Conservation (phyloP, 306 rosid genomes). For the Vigna hirtella region DNA sequence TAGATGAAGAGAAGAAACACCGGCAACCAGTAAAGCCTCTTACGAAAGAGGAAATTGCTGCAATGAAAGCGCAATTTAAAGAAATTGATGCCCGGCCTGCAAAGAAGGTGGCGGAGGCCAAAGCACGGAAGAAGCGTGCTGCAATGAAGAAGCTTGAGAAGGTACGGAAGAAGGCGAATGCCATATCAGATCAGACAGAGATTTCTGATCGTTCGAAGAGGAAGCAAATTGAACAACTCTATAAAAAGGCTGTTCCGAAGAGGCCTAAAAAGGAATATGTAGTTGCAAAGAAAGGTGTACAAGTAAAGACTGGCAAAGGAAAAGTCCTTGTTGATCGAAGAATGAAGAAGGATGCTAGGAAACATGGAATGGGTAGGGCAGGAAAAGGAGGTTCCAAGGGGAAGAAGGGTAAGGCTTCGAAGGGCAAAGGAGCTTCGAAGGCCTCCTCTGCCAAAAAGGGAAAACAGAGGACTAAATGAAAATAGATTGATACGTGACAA, state of each 20-base stretch:
- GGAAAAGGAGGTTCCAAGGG: slow-evolving; percentile 60
- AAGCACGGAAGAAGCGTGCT: slow-evolving; percentile 80
- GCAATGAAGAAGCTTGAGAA: slow-evolving; percentile 89
- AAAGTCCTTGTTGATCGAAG: slow-evolving; percentile 81
- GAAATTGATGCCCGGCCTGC: slow-evolving; percentile 90
- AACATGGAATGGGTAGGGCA: slow-evolving; percentile 51
- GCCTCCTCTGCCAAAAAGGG: slow-evolving; percentile 54
- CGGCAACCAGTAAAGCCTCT: slow-evolving; percentile 73
- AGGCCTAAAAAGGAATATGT: slow-evolving; percentile 86
- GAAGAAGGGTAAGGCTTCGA: slow-evolving; percentile 57
- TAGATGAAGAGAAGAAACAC: slow-evolving; percentile 87
- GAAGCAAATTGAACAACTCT: slow-evolving; percentile 84
- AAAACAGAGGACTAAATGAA: slow-evolving; percentile 53
- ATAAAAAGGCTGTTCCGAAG: slow-evolving; percentile 72
- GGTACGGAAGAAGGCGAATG: slow-evolving; percentile 91
- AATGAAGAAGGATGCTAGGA: slow-evolving; percentile 86
- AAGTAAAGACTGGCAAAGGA: slow-evolving; percentile 77
- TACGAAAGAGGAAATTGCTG: slow-evolving; percentile 80
- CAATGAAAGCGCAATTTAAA: slow-evolving; percentile 90
- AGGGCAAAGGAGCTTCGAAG: slow-evolving; percentile 67
- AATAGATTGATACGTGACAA: slow-evolving; percentile 5
- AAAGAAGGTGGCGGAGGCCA: slow-evolving; percentile 72
- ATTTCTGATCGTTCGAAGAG: slow-evolving; percentile 84
- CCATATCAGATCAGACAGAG: slow-evolving; percentile 89
- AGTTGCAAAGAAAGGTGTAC: slow-evolving; percentile 98